Conservation (phyloP, 1,284 basidiomycete genomes). For the Rhodotorula mucilaginosa region DNA sequence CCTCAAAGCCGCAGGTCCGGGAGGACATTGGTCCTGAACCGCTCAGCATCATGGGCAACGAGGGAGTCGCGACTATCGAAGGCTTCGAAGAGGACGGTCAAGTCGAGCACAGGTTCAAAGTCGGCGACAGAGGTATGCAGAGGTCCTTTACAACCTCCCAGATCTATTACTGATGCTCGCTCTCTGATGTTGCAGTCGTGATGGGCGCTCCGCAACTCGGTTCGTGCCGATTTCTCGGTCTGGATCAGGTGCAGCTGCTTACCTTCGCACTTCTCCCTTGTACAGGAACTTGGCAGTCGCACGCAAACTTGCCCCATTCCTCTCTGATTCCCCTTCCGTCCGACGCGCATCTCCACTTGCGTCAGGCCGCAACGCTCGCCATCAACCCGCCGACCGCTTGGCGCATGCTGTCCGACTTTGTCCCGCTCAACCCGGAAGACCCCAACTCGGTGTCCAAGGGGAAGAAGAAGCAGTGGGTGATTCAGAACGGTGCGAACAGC, state of each 20-base stretch:
- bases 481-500: conserved; percentile 82
- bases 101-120: conserved; percentile 56
- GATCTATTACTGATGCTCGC: background rate
- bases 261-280: background rate
- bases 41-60: conserved; percentile 66
- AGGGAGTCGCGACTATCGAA: conserved; percentile 68
- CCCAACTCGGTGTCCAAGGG: background rate
- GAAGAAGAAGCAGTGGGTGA: conserved; percentile 56
- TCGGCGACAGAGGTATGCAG: conserved; percentile 60
- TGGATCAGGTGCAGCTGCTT: background rate
- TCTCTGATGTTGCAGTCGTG: conserved; percentile 53
- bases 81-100: conserved; percentile 51
- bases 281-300: conserved; percentile 72
- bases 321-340: conserved; percentile 65
- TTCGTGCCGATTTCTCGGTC: background rate
- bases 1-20: conserved; percentile 59
- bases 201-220: conserved; percentile 61
- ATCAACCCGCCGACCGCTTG: conserved; percentile 80
- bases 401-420: conserved; percentile 72
- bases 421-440: conserved; percentile 61
- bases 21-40: conserved; percentile 35
- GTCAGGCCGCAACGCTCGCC: conserved; percentile 69
- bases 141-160: no score
- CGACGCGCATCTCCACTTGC: conserved; percentile 45
- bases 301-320: conserved; percentile 56